Base-by-base conservation (phyloP, 768 basidiomycete genomes). In the Suillus bovinus region DNA sequence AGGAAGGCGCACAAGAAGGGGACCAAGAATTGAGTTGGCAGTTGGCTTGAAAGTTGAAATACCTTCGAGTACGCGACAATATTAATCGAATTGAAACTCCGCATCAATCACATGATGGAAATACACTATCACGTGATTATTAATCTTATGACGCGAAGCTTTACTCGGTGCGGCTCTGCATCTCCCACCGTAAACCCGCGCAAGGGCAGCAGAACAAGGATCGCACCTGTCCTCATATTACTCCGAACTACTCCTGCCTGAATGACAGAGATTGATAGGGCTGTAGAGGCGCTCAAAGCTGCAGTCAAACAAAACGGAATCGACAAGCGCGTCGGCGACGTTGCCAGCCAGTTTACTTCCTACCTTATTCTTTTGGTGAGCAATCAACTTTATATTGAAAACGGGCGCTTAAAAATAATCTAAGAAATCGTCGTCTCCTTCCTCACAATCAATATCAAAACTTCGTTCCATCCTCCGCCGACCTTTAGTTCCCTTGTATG, bases 401-500 rank as follows among this genome's bases (percentile, higher is more conserved):
- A 13, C n/a, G 42, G 59, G 34, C n/a, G 16, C 58, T 31, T 13
- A 34, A n/a, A n/a, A 20, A 58, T 44, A 52, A 17, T 50, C 24
- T 5, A 29, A 84, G 82, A 77, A 81, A 57, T 72, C 77, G 1
- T 74, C 79, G 2, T 62, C 74, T 3, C 68, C 78, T 16, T 79
- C 81, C 16, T 47, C 70, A n/a, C 66, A 75, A 59, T 74, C 74
- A 27, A 69, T 78, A n/a, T 69, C 67, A 29, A 79, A 76, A 60
- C 70, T 86, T 52, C 66, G 73, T 6, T 66, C 70, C 5, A 71
- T 80, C 57, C 74, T 86, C 49, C 79, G 83, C 59, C 68, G 73
- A 44, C 75, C 77, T 27, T 67, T 86, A 42, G 63, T 78, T 46
- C 77, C 78, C n/a, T 67, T 86, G 8, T 87, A 86, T 61, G 66